These are phyloP conservation scores for Penicillium taxi DNA, from an alignment of 495 filamentous ascomycete species.

Conservation along the genomic window DNA sequence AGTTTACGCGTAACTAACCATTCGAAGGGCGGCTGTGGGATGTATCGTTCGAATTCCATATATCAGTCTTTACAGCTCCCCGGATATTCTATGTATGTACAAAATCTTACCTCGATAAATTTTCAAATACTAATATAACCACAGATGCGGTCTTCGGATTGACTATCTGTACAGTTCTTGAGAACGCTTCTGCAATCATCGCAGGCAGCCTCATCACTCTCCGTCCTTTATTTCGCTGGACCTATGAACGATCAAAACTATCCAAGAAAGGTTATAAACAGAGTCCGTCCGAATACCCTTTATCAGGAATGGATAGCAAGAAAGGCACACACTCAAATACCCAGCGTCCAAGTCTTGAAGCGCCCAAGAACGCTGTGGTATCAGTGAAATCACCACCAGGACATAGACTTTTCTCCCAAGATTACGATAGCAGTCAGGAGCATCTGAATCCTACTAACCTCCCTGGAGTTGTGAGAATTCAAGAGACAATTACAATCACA, in stretches of 20 bases:
- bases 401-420: neutral
- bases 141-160: too few relatives aligned
- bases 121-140: too few relatives aligned
- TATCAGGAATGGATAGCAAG: neutral
- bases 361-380: neutral
- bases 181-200: too few relatives aligned
- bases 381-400: neutral
- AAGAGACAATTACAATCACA: too few relatives aligned
- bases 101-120: too few relatives aligned
- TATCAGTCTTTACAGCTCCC: conserved; percentile 11
- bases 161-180: too few relatives aligned
- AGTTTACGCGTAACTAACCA: neutral
- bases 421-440: neutral
- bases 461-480: too few relatives aligned
- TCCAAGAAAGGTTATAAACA: too few relatives aligned
- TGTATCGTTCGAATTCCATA: conserved; percentile 25
- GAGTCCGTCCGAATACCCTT: neutral
- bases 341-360: neutral
- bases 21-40: conserved; percentile 18
- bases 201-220: too few relatives aligned
- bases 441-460: conserved; percentile 1
- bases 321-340: neutral
- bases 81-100: conserved; percentile 25
- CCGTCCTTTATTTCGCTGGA: too few relatives aligned
- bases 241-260: too few relatives aligned